phyloP scores from a whole-genome alignment of 345 rosid species.

The Populus pruinosa region DNA sequence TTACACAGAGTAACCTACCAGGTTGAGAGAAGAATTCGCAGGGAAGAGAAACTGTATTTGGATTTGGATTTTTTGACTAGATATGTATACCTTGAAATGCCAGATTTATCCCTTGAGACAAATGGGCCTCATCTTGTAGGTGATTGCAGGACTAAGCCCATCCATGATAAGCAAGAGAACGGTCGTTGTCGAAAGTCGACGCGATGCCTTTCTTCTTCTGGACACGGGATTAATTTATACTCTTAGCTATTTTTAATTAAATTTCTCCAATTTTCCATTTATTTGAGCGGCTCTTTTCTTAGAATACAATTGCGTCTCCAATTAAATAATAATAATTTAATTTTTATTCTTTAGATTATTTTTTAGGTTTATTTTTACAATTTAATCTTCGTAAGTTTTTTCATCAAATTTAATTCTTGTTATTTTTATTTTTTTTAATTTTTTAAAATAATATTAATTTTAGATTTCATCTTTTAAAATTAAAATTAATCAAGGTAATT shows the following conservation, averaged over 20 bases:
- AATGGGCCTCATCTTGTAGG: background rate
- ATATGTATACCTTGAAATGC: background rate
- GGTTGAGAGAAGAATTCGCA: background rate
- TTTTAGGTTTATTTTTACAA: no score
- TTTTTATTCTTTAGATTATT: no score
- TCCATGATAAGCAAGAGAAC: background rate
- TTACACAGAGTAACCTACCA: background rate
- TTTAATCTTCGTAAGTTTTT: no score
- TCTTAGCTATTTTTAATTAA: no score
- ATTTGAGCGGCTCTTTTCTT: background rate
- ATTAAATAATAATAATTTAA: rapidly evolving
- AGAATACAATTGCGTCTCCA: no score
- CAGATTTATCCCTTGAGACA: background rate
- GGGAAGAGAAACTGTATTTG: no score
- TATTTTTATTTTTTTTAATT: no score
- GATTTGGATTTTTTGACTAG: background rate
- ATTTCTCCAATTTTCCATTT: no score
- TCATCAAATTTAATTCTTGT: no score
- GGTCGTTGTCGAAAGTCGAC: background rate
- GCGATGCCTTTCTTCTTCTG: background rate
- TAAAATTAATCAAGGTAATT: no score
- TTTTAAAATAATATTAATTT: no score
- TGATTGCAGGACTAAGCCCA: background rate
- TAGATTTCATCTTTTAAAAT: no score
- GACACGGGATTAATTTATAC: background rate